Percentiles rank a stretch among this genome's conserved stretches.
Evolutionary conservation across 2,329 filamentous ascomycete genomes (phyloP).

Genomic region (Anisogramma anomala): DNA sequence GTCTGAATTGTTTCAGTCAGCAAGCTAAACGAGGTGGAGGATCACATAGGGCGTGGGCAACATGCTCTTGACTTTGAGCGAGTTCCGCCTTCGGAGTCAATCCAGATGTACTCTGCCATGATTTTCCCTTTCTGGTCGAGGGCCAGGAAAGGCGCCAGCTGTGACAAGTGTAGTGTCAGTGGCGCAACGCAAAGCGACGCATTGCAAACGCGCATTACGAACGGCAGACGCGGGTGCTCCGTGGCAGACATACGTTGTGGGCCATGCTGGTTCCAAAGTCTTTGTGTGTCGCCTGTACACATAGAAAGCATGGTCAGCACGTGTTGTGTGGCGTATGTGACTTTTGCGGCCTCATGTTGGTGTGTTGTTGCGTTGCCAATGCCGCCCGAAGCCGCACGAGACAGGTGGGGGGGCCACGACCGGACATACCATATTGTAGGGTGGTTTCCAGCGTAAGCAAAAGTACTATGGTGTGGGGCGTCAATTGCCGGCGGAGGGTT

Average conservation of each 20-base stretch:
- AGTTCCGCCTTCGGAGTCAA: slow-evolving; percentile 69
- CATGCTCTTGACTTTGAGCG: slow-evolving; percentile 95
- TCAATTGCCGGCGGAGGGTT: no score
- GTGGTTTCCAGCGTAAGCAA: no score
- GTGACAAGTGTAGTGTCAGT: slow-evolving; percentile 18
- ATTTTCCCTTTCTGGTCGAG: slow-evolving; percentile 81
- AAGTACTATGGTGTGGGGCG: no score
- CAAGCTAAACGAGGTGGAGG: slow-evolving; percentile 15
- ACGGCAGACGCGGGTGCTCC: not conserved
- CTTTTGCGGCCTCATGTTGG: not conserved
- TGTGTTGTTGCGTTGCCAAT: not conserved
- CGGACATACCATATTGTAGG: no score
- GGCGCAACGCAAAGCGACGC: not conserved
- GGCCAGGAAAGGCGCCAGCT: slow-evolving; percentile 86
- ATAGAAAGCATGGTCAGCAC: not conserved
- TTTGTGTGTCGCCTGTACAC: not conserved
- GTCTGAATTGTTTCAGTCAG: slow-evolving; percentile 28
- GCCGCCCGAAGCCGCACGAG: not conserved
- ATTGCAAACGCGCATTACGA: not conserved
- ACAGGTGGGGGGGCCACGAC: no score
- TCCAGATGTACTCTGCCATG: slow-evolving; percentile 97
- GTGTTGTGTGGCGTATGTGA: not conserved
- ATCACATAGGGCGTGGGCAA: slow-evolving; percentile 19
- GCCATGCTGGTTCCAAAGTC: slow-evolving; percentile 3
- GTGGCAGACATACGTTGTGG: not conserved